phyloP scores from a whole-genome alignment of 2,329 filamentous ascomycete genomes.

The Fusarium redolens region DNA sequence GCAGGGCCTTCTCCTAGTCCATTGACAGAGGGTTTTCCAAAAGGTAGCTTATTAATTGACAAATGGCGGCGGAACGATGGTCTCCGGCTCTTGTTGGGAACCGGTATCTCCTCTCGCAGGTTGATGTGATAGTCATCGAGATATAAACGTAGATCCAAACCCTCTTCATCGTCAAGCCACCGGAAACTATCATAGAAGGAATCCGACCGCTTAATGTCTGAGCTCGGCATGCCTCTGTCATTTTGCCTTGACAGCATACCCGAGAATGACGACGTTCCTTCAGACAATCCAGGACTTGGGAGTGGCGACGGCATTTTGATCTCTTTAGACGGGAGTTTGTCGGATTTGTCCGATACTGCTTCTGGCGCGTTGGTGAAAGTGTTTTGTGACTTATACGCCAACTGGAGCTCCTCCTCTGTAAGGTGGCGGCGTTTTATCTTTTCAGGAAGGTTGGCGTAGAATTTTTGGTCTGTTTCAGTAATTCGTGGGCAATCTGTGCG shows the following conservation, averaged over 20 bases:
- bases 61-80: constrained; percentile 77
- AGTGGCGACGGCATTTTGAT: constrained; percentile 39
- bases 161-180: constrained; percentile 79
- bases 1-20: constrained; percentile 55
- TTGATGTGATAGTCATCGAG: constrained; percentile 78
- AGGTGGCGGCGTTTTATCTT: constrained; percentile 79
- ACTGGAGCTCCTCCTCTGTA: constrained; percentile 76
- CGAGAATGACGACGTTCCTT: constrained; percentile 34
- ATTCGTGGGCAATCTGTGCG: constrained; percentile 45
- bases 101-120: constrained; percentile 62
- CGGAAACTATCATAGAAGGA: constrained; percentile 75
- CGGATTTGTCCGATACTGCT: constrained; percentile 27
- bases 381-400: constrained; percentile 53
- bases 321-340: constrained; percentile 41
- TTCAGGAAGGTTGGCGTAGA: constrained; percentile 77
- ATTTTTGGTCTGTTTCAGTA: constrained; percentile 69
- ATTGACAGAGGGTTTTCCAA: constrained; percentile 66
- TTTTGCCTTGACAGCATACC: constrained; percentile 43
- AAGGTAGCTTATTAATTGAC: constrained; percentile 75
- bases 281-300: constrained; percentile 37
- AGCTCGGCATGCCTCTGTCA: constrained; percentile 27
- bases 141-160: constrained; percentile 73
- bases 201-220: constrained; percentile 54
- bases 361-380: constrained; percentile 53
- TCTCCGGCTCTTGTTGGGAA: constrained; percentile 58